A percentile compares a stretch with the other conserved stretches of the same genome.
Conservation (phyloP, 129 eudicot species). For the Lactuca sativa region DNA sequence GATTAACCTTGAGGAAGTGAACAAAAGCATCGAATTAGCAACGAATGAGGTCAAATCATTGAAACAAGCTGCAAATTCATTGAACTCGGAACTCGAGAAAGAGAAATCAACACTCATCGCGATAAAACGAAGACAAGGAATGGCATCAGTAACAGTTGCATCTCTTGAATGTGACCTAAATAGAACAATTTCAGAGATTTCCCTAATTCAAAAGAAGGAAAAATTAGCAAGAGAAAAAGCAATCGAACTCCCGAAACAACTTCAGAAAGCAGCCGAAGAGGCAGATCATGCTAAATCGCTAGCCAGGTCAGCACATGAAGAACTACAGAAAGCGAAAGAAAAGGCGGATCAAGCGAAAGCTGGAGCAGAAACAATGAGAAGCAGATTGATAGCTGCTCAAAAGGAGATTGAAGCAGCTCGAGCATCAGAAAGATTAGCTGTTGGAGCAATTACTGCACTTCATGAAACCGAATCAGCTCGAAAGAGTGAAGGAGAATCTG, state of each 20-base stretch:
- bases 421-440: constrained; percentile 73
- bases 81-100: constrained; percentile 57
- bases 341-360: constrained; percentile 57
- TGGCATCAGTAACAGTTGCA: constrained; percentile 62
- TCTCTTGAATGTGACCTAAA: constrained; percentile 65
- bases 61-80: constrained; percentile 51
- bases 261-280: constrained; percentile 59
- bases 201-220: constrained; percentile 46
- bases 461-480: constrained; percentile 62
- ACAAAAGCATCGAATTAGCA: constrained; percentile 50
- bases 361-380: constrained; percentile 42
- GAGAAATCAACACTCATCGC: constrained; percentile 52
- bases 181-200: constrained; percentile 46
- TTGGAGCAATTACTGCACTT: constrained; percentile 70
- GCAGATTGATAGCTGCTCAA: constrained; percentile 53
- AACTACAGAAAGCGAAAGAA: constrained; percentile 56
- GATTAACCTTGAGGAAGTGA: constrained; percentile 67
- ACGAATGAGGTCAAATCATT: constrained; percentile 47
- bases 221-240: constrained; percentile 64
- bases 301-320: constrained; percentile 47
- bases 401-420: constrained; percentile 85
- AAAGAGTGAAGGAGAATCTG: constrained; percentile 32
- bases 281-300: constrained; percentile 56
- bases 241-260: constrained; percentile 61
- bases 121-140: constrained; percentile 57